Base-by-base conservation (phyloP, 176 grass and related monocot genomes). In the Hsuehochloa calcarea region DNA sequence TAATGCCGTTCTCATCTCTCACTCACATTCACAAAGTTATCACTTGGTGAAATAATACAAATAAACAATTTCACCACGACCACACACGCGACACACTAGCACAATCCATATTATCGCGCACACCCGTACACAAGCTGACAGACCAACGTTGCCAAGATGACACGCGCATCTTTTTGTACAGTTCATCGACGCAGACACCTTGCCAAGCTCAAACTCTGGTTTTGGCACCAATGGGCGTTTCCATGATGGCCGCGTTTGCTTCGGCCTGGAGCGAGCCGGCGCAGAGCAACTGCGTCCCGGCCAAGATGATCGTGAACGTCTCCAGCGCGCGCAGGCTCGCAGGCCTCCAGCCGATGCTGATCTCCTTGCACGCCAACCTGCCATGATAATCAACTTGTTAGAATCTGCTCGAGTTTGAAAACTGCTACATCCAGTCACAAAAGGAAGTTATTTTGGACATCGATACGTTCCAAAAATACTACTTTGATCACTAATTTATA, bases 291-390 rank as follows among this genome's bases (percentile, higher is more conserved):
- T 98, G 96, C 68, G 96, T 98, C 38, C 12, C 85, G 10, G 76
- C 84, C 70, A 92, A 68, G 82, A 98, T 87, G 86, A 98, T 92
- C 1, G 86, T 92, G 70, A 98, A 75, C 40, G 93, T 73, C 88
- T 98, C 96, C 87, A 98, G 7, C 22, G 93, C 84, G 76, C 87
- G 81, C 77, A 98, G 83, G 84, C 83, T 95, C 20, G 85, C 43
- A 17, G 87, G 84, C 77, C 91, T 93, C 88, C 29, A 67, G 19
- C 91, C 72, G 29, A 92, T 74, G 87, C 91, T 93, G 73, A 98
- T 98, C 89, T 98, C 93, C 85, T 95, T 95, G 82, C 96, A 98
- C 38, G 93, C 96, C 65, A 98, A 74, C 16, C 93, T 95, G 79
- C 80, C 56, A 90, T 4, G 68, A 65, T 1, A 12, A 49, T 2